Evolutionary conservation across 2,329 filamentous ascomycete genomes (phyloP).

Genomic region (Sporothrix sp.): DNA sequence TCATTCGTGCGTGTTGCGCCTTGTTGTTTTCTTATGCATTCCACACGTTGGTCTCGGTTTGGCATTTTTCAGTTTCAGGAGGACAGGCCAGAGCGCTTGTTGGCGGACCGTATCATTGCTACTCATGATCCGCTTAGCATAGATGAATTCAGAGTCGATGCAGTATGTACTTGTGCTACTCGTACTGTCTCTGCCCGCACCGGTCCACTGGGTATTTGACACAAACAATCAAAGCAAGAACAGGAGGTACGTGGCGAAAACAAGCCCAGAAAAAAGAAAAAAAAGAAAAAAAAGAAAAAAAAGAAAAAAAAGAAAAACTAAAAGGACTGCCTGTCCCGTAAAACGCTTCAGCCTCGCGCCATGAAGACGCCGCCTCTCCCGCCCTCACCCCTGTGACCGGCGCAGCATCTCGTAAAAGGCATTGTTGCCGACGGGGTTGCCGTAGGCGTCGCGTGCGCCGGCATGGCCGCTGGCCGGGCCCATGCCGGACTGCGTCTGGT

Average conservation of each 20-base stretch:
- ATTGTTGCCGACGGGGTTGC: neutral
- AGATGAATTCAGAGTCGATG: too few species aligned
- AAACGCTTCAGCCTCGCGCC: too few species aligned
- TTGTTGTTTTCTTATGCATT: too few species aligned
- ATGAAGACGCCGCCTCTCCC: neutral
- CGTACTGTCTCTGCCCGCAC: too few species aligned
- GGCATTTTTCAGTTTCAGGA: neutral
- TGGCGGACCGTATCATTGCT: too few species aligned
- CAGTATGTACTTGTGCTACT: too few species aligned
- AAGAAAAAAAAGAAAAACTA: neutral
- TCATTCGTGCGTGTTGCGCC: too few species aligned
- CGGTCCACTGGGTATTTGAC: too few species aligned
- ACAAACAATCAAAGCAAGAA: neutral
- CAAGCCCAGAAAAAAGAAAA: neutral
- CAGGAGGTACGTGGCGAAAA: neutral
- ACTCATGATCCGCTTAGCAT: too few species aligned
- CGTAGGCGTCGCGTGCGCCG: neutral
- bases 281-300: neutral
- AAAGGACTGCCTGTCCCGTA: too few species aligned
- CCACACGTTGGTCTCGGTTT: neutral
- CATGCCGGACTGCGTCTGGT: conserved; percentile 20
- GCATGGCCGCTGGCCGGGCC: too few species aligned
- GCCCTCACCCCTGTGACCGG: conserved; percentile 7
- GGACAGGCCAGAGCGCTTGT: too few species aligned
- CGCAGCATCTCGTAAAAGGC: conserved; percentile 10